These are phyloP conservation scores for Stromatinia cepivora DNA, from an alignment of 2,329 filamentous ascomycete genomes.

Conservation along the genomic window DNA sequence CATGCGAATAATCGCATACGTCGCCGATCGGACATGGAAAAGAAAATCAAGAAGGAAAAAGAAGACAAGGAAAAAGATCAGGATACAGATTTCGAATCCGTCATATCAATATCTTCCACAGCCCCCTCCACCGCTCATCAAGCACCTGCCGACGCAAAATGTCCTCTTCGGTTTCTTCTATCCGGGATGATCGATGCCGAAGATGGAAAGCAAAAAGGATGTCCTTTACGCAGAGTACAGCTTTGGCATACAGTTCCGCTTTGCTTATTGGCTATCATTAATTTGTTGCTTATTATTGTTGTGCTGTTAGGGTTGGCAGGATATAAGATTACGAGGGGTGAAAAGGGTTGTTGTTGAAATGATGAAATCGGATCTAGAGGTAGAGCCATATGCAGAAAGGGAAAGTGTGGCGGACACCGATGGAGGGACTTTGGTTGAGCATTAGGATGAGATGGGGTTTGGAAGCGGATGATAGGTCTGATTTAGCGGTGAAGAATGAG, in stretches of 20 bases:
- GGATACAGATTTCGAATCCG: constrained; percentile 34
- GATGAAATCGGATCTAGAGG: constrained; percentile 26
- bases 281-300: constrained; percentile 36
- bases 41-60: constrained; percentile 36
- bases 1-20: constrained; percentile 32
- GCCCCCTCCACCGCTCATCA: constrained; percentile 18
- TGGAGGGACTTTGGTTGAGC: neutral
- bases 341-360: constrained; percentile 28
- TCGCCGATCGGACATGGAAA: constrained; percentile 31
- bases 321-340: constrained; percentile 31
- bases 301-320: constrained; percentile 35
- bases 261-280: constrained; percentile 36
- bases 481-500: neutral
- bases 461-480: too few species aligned
- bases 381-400: constrained; percentile 25
- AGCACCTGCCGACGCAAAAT: constrained; percentile 29
- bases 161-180: constrained; percentile 36
- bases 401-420: constrained; percentile 22
- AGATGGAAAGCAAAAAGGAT: constrained; percentile 25
- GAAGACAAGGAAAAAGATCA: constrained; percentile 32
- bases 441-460: neutral
- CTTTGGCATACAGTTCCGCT: constrained; percentile 38
- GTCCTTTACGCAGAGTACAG: constrained; percentile 35
- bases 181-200: constrained; percentile 32
- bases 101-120: constrained; percentile 28